These are phyloP conservation scores for Mycena chlorophos DNA, from an alignment of 768 basidiomycete species.

Conservation along the genomic window DNA sequence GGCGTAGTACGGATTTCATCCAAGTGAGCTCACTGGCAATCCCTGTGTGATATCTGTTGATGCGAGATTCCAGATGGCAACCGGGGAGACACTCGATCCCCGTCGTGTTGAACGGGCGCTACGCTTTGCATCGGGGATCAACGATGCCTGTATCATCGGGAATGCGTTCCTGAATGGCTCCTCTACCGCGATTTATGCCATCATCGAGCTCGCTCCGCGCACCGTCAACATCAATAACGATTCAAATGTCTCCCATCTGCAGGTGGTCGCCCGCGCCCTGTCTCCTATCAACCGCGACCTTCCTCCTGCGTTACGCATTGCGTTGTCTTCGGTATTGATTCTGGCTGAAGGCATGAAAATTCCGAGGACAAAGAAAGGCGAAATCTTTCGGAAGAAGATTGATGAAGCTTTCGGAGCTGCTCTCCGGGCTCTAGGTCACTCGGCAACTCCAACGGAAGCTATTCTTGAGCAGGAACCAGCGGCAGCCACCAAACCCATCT, in stretches of 20 bases:
- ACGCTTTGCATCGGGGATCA: constrained; percentile 2
- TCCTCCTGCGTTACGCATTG: constrained; percentile 16
- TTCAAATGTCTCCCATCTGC: background rate
- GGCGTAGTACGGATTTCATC: constrained; percentile 18
- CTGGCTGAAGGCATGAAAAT: constrained; percentile 6
- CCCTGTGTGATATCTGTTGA: background rate
- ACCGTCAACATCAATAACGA: no score
- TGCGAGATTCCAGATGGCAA: constrained; percentile 8
- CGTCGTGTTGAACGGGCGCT: constrained; percentile 12
- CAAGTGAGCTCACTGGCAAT: constrained; percentile 3
- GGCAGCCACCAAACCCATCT: no score
- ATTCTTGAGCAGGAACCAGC: no score
- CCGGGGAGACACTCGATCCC: constrained; percentile 19
- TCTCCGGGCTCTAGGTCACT: background rate
- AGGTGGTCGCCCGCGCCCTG: constrained; percentile 9
- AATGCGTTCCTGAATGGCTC: constrained; percentile 13
- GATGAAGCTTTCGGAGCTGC: constrained; percentile 10
- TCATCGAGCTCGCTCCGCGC: constrained; percentile 19
- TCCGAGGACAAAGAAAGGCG: constrained; percentile 19
- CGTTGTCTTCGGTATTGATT: constrained; percentile 12
- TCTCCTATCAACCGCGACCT: constrained; percentile 16
- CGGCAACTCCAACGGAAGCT: background rate
- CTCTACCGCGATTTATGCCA: constrained; percentile 16
- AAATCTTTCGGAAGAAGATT: constrained; percentile 17
- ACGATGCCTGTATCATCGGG: constrained; percentile 16